Conservation (phyloP, 331 rosid species). For the Pyracantha coccinea region DNA sequence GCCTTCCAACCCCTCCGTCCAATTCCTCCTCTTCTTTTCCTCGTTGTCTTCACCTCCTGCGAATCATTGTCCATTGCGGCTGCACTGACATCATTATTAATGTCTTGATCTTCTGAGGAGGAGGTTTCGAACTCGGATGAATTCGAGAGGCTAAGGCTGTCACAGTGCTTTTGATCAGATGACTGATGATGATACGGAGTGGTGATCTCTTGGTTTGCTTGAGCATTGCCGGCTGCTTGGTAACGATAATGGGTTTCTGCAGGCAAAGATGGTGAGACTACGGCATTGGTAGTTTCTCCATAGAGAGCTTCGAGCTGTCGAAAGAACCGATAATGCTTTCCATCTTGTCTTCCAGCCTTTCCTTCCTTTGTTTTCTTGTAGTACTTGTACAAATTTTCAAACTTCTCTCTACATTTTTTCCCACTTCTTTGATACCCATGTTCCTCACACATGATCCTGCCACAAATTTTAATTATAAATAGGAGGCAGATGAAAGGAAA, state of each 20-base stretch:
- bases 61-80: constrained; percentile 28
- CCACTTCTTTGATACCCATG: constrained; percentile 98
- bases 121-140: constrained; percentile 70
- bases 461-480: not conserved
- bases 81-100: constrained; percentile 26
- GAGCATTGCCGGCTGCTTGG: not conserved
- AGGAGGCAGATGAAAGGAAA: not conserved
- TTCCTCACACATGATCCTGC: constrained; percentile 81
- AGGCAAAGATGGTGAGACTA: constrained; percentile 9
- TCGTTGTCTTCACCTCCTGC: constrained; percentile 30
- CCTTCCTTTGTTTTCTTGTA: constrained; percentile 99
- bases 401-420: constrained; percentile 92
- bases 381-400: constrained; percentile 90
- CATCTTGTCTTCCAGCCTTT: constrained; percentile 89
- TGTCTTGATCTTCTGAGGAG: constrained; percentile 41
- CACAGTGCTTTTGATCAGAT: constrained; percentile 27
- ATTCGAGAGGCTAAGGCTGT: constrained; percentile 58
- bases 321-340: constrained; percentile 90
- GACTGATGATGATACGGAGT: constrained; percentile 17
- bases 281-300: constrained; percentile 40
- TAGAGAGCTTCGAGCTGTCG: constrained; percentile 97
- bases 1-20: constrained; percentile 49
- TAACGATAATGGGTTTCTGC: constrained; percentile 29
- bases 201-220: not conserved
- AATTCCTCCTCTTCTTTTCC: constrained; percentile 28